phyloP scores from a whole-genome alignment of 2,329 filamentous ascomycete species.

The Drechslerella dactyloides region DNA sequence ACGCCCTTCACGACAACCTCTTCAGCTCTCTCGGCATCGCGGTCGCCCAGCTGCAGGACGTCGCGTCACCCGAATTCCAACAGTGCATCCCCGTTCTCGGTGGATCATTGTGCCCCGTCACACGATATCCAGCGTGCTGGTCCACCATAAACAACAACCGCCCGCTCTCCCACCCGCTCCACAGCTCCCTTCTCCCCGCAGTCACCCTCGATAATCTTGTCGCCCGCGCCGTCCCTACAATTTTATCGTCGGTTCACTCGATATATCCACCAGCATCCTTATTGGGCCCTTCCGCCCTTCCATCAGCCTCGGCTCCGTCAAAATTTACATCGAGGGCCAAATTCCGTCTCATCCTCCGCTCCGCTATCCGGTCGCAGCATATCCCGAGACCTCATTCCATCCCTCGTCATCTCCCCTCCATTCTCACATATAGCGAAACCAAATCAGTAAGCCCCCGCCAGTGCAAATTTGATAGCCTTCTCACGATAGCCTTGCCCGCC shows the following conservation, averaged over 20 bases:
- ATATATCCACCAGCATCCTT: neutral
- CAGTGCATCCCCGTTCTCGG: slow-evolving; percentile 21
- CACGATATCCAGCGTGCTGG: slow-evolving; percentile 20
- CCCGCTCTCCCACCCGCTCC: slow-evolving; percentile 12
- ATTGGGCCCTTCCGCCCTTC: neutral
- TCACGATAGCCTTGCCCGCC: neutral
- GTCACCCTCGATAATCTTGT: neutral
- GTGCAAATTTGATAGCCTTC: neutral
- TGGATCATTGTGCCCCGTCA: slow-evolving; percentile 21
- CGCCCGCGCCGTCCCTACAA: neutral
- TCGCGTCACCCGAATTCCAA: slow-evolving; percentile 5
- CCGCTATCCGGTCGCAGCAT: neutral
- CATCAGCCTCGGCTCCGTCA: neutral
- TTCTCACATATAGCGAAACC: neutral
- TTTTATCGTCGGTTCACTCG: neutral
- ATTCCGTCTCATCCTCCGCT: neutral
- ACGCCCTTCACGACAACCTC: neutral
- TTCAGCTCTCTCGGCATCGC: neutral
- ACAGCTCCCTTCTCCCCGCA: slow-evolving; percentile 5
- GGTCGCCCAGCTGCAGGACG: neutral
- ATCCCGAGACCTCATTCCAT: neutral
- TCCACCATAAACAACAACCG: neutral
- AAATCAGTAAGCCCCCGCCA: neutral
- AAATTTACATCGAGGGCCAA: neutral
- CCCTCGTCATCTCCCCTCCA: neutral